Evolutionary conservation across 73 alveolate genomes (phyloP).

Genomic region (Paramecium primaurelia): DNA sequence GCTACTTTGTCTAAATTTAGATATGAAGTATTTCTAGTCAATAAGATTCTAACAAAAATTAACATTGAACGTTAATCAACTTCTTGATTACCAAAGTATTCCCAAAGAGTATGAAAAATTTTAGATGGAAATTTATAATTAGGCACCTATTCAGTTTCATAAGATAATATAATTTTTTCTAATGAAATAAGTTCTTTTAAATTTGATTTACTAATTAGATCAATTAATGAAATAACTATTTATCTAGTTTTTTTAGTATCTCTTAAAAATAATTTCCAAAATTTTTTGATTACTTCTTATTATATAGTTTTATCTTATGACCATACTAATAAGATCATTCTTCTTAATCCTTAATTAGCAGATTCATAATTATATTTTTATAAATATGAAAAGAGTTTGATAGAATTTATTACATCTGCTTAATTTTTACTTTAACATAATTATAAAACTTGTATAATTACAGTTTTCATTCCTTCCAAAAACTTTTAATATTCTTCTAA

Average conservation of each 20-base stretch:
- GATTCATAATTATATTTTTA: background rate
- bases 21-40: background rate
- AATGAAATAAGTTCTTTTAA: background rate
- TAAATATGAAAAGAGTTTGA: background rate
- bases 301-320: conserved; percentile 10
- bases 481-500: background rate
- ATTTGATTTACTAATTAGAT: background rate
- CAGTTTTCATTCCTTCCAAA: background rate
- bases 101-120: background rate
- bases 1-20: background rate
- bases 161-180: background rate
- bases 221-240: background rate
- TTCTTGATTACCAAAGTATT: background rate
- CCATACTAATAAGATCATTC: conserved; percentile 21
- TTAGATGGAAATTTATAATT: conserved; percentile 10
- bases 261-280: conserved; percentile 5
- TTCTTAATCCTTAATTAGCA: background rate
- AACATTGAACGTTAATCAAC: background rate
- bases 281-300: background rate
- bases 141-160: background rate
- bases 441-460: background rate
- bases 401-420: conserved; percentile 21
- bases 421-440: background rate
- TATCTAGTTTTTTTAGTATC: background rate
- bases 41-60: background rate